Base-by-base conservation (phyloP, 768 basidiomycete genomes). In the Suillus discolor region DNA sequence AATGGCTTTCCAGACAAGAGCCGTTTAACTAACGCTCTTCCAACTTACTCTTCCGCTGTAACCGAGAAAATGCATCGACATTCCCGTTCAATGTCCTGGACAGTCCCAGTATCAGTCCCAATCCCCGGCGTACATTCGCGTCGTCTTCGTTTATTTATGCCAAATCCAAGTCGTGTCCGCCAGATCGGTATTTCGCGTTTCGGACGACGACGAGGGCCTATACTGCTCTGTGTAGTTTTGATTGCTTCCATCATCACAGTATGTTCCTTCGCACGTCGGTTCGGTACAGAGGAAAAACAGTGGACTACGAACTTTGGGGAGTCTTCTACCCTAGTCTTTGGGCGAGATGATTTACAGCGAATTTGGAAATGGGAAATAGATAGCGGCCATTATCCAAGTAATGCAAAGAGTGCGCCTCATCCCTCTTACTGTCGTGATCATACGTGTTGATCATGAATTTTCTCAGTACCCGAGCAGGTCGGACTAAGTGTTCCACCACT, bases 311-410 rank as follows among this genome's bases (percentile, higher is more conserved):
- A 83, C 20, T 83, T 87, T 57, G 82, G 82, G 47, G 87, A 90
- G 55, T 82, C 87, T 18, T 81, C 90, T 31, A 93, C 93, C 11
- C 83, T 95, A 36, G 86, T 95, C 42, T 94, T 86, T 72, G 82
- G 82, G 64, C 83, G 89, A 57, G 87, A 91, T 65, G 95, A 98
- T 72, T 74, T 97, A 49, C 92, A 91, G 72, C 84, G 90, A 64
- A 93, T 99, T 77, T 99, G 96, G 96, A 83, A 89, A 66, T 99
- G 96, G 96, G 97, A 99, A 79, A 85, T 99, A 64, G 81, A 87
- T 39, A 93, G 93, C 68, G 97, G 97, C 1, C 96, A 97, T 79
- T 95, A 95, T 81, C 97, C 97, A 11, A 96, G 93, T 78, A 83
- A 86, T 62, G 84, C 86, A 64, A 83, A 84, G 71, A 85, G 96